Conservation (phyloP, 2,329 filamentous ascomycete genomes). For the Arthrobotrys pseudoclavata region DNA sequence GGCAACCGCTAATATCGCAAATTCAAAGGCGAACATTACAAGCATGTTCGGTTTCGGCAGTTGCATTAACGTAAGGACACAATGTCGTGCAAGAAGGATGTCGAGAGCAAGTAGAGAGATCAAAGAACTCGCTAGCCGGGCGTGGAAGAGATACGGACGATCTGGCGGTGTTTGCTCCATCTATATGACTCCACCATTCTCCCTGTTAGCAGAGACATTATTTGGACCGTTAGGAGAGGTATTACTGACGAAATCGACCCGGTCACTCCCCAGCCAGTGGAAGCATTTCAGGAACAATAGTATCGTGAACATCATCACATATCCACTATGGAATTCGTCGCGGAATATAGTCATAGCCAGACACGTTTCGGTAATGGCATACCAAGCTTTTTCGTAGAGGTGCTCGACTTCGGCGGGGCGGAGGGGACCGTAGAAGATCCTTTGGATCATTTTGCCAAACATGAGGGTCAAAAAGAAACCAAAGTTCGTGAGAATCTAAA, state of each 20-base stretch:
- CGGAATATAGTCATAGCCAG: slow-evolving; percentile 98
- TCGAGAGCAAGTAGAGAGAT: slow-evolving; percentile 84
- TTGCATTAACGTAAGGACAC: slow-evolving; percentile 83
- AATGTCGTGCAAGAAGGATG: slow-evolving; percentile 82
- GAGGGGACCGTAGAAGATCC: slow-evolving; percentile 88
- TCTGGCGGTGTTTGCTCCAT: slow-evolving; percentile 90
- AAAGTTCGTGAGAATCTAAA: slow-evolving; percentile 89
- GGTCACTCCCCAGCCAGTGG: slow-evolving; percentile 97
- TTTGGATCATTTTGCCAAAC: slow-evolving; percentile 87
- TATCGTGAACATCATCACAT: slow-evolving; percentile 94
- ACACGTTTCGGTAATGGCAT: slow-evolving; percentile 95
- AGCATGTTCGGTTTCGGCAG: slow-evolving; percentile 97
- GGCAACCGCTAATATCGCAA: slow-evolving; percentile 84
- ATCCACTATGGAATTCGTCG: slow-evolving; percentile 93
- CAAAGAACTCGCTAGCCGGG: slow-evolving; percentile 82
- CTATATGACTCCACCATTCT: slow-evolving; percentile 19
- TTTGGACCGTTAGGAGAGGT: not conserved
- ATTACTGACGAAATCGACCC: slow-evolving; percentile 81
- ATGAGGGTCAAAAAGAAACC: slow-evolving; percentile 83
- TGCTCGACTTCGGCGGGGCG: slow-evolving; percentile 96
- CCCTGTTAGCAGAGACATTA: not conserved
- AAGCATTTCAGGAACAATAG: slow-evolving; percentile 95
- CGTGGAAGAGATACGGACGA: slow-evolving; percentile 89
- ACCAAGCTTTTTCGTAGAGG: slow-evolving; percentile 97
- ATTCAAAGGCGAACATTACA: slow-evolving; percentile 99